Evolutionary conservation across 208 protist species (phyloP).

Genomic region (Trichomonas gallinae): DNA sequence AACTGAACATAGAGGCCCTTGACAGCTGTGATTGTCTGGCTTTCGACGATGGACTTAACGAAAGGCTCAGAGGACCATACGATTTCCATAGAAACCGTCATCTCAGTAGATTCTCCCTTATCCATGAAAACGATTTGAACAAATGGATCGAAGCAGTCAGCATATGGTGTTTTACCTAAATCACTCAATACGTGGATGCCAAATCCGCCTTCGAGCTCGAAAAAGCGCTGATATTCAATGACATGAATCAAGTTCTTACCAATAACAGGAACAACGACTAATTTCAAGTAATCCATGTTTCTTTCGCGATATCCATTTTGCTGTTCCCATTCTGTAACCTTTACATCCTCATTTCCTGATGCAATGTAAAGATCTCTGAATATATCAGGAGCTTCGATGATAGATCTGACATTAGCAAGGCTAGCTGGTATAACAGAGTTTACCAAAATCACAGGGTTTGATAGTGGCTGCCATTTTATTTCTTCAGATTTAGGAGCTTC

Average conservation of each 20-base stretch:
- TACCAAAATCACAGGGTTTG: neutral
- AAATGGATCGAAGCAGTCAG: neutral
- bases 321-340: neutral
- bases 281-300: neutral
- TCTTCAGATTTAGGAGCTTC: neutral
- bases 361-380: neutral
- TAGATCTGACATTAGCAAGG: neutral
- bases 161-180: neutral
- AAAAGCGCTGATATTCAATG: neutral
- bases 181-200: neutral
- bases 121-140: neutral
- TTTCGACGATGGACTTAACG: neutral
- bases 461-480: neutral
- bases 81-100: neutral
- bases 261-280: neutral
- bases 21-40: neutral
- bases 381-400: neutral
- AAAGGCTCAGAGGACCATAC: neutral
- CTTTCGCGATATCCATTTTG: neutral
- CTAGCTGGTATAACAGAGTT: neutral
- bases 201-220: neutral
- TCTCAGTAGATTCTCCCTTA: neutral
- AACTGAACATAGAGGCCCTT: neutral
- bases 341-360: neutral
- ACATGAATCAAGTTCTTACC: conserved; percentile 1